Percentiles rank a stretch among this genome's conserved stretches.
These are phyloP conservation scores for Physaria fendleri DNA, from an alignment of 345 rosid species.

Conservation along the genomic window DNA sequence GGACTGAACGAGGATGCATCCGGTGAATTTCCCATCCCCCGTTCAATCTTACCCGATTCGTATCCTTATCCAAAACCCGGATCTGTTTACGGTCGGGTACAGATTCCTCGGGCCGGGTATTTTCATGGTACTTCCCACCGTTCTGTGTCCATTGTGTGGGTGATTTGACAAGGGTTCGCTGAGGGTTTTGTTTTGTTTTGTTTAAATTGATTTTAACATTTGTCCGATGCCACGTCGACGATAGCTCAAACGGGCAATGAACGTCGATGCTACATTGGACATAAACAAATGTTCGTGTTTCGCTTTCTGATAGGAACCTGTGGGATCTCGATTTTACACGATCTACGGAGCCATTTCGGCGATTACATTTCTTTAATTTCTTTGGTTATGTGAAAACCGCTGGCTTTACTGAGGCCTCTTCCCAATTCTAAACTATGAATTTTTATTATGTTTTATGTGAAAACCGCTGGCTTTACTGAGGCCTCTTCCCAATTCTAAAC, in stretches of 20 bases:
- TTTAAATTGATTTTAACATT: background rate
- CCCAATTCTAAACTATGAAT: constrained; percentile 60
- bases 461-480: constrained; percentile 24
- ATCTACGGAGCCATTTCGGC: constrained; percentile 35
- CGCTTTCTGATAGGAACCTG: constrained; percentile 64
- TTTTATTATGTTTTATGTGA: constrained; percentile 29
- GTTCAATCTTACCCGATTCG: too few species aligned
- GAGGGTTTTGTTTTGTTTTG: constrained; percentile 2
- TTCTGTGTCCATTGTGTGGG: constrained; percentile 29
- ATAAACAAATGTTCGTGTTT: constrained; percentile 34
- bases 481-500: background rate
- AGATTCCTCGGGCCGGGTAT: too few species aligned
- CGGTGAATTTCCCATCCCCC: too few species aligned
- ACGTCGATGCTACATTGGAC: constrained; percentile 51
- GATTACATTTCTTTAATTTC: constrained; percentile 8
- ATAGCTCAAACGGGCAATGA: constrained; percentile 28
- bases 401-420: constrained; percentile 14
- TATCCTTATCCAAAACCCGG: too few species aligned
- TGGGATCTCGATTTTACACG: constrained; percentile 34
- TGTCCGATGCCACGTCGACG: constrained; percentile 55
- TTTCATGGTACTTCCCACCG: too few species aligned
- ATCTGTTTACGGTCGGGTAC: too few species aligned
- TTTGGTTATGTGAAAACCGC: background rate
- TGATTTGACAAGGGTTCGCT: constrained; percentile 40
- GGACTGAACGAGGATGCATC: constrained; percentile 13